Conservation (phyloP, 768 basidiomycete species). For the Hydnomerulius pinastri region DNA sequence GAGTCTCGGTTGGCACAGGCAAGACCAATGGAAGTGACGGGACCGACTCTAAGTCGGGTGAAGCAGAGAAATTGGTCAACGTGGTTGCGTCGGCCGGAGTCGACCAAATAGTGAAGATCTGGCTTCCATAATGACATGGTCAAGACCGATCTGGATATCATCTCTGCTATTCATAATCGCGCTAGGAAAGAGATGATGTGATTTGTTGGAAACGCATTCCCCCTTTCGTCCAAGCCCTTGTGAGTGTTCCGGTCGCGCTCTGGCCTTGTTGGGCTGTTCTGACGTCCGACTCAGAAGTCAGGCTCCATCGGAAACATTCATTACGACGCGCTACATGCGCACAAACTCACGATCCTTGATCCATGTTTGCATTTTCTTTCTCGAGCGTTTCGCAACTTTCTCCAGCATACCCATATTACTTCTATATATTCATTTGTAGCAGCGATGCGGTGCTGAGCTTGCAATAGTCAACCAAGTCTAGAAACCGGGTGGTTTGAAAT, state of each 20-base stretch:
- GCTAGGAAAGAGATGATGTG: conserved; percentile 10
- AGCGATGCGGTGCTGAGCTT: conserved; percentile 1
- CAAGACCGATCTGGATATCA: not conserved
- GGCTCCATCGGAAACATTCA: conserved; percentile 15
- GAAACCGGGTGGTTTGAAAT: not conserved
- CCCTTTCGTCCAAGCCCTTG: conserved; percentile 16
- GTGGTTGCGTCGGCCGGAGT: conserved; percentile 71
- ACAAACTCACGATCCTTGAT: conserved; percentile 34
- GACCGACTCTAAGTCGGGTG: conserved; percentile 30
- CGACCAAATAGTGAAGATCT: conserved; percentile 67
- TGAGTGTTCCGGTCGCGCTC: conserved; percentile 7
- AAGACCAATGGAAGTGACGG: conserved; percentile 42
- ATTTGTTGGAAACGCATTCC: conserved; percentile 3
- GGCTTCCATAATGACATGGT: conserved; percentile 49
- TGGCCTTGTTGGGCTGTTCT: conserved; percentile 1
- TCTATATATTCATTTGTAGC: conserved; percentile 23
- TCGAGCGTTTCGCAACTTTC: conserved; percentile 20
- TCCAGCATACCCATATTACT: conserved; percentile 37
- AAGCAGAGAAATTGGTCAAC: conserved; percentile 62
- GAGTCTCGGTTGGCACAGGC: conserved; percentile 41
- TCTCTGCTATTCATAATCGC: conserved; percentile 7
- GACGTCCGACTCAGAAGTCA: conserved; percentile 9
- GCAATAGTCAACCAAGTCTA: not conserved
- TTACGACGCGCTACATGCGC: conserved; percentile 29
- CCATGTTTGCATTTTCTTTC: conserved; percentile 12